These are phyloP conservation scores for Phytophthora nicotianae DNA, from an alignment of 352 stramenopile genomes.

Conservation along the genomic window DNA sequence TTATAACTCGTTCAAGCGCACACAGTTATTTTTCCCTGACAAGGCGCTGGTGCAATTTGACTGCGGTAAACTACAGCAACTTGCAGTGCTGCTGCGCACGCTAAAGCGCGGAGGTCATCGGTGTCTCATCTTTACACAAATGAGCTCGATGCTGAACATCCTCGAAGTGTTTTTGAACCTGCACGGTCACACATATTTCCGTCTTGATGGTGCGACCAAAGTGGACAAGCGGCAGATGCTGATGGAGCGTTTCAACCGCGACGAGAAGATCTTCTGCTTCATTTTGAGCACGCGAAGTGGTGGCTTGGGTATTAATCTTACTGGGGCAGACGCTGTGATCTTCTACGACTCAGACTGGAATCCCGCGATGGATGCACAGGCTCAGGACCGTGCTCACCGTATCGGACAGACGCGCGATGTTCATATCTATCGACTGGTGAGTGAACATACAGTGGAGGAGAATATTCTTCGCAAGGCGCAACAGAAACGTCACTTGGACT, in stretches of 20 bases:
- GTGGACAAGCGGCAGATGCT: constrained; percentile 96
- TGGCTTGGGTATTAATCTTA: constrained; percentile 98
- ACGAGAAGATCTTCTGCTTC: constrained; percentile 98
- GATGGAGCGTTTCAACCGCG: constrained; percentile 99
- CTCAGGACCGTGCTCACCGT: constrained; percentile 97
- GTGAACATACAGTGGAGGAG: constrained; percentile 98
- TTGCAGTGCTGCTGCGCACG: constrained; percentile 93
- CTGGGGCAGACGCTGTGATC: constrained; percentile 95
- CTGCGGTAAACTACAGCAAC: constrained; percentile 92
- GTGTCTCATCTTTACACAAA: constrained; percentile 97
- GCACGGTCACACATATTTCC: constrained; percentile 97
- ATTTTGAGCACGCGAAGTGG: constrained; percentile 98
- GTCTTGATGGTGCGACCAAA: constrained; percentile 97
- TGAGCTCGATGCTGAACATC: constrained; percentile 99
- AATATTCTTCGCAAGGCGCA: constrained; percentile 99
- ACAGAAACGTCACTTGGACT: constrained; percentile 98
- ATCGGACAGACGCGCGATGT: constrained; percentile 99
- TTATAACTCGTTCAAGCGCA: constrained; percentile 72
- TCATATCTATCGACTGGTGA: constrained; percentile 98
- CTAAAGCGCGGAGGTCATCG: constrained; percentile 95
- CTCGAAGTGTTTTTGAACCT: constrained; percentile 99
- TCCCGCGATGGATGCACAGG: constrained; percentile 93
- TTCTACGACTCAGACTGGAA: constrained; percentile 96
- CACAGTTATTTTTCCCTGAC: constrained; percentile 96
- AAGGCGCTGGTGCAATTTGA: constrained; percentile 98